Evolutionary conservation across 176 grass and related monocot species (phyloP), one percentile per base, ranked within the genome.

Genomic region (Avena atlantica): DNA sequence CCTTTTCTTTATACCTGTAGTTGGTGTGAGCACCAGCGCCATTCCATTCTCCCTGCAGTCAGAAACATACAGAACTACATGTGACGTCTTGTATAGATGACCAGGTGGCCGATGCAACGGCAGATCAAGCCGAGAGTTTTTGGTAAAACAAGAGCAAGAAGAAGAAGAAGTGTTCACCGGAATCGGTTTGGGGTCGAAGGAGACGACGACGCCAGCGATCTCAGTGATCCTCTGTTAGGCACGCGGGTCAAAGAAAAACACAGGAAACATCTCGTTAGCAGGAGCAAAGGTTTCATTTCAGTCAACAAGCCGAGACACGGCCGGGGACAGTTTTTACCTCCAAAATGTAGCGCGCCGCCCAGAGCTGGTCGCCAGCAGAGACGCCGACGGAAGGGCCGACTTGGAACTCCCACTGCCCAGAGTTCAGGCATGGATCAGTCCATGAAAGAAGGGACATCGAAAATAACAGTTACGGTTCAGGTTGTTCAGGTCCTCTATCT

Each of bases 11-110:
- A 25, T 25, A 95, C 95, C 95, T 95, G 88, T 88, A 98, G 76
- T 98, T 98, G 0, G 91, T 92, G 90, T 95, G 96, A 25, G 93
- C 96, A 80, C 96, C 96, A 45, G 96, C 93, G 11, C 92, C 93
- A 9, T 95, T 98, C 93, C 96, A 98, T 14, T 98, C 96, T 15
- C 93, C 96, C 95, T 93, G 23, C 51, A 85, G 52, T 14, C 27
- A 74, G 10, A 64, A 1, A 34, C 19, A 60, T 2, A 17, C 75
- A 53, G 50, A 70, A 56, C 56, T 56, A 56, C 49, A 15, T 48
- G 7, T 40, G 45, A 17, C 15, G 17, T 8, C 21, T 20, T 36
- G 36, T 4, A 78, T 1, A 20, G 1, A 9, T 69, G 47, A 50
- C 1, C 51, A 37, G 20, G 47, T 69, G 23, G 59, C 6, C 8